These are phyloP conservation scores for Cladophialophora bantiana DNA, from an alignment of 2,329 filamentous ascomycete genomes.

Conservation along the genomic window DNA sequence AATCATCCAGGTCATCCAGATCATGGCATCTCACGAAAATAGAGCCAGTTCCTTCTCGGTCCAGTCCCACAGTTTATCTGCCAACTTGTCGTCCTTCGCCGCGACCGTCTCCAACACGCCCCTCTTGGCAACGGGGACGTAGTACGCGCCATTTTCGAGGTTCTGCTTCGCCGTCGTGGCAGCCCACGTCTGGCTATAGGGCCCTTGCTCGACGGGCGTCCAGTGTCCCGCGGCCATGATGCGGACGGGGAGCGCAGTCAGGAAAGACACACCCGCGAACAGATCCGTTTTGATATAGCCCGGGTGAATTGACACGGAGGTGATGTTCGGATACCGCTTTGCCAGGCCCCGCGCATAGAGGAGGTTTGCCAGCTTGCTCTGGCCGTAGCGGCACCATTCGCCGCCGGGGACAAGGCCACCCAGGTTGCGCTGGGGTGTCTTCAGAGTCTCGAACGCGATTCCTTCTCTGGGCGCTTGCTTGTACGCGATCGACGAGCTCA, in stretches of 20 bases:
- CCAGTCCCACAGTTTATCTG: constrained; percentile 53
- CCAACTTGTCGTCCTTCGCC: constrained; percentile 46
- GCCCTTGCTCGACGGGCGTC: constrained; percentile 47
- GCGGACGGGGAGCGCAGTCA: constrained; percentile 10
- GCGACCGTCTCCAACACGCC: constrained; percentile 43
- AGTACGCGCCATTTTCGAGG: constrained; percentile 51
- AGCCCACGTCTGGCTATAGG: constrained; percentile 54
- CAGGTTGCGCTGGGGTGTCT: constrained; percentile 21
- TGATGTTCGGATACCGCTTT: constrained; percentile 54
- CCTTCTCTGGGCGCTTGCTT: constrained; percentile 43
- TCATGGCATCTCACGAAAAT: constrained; percentile 4
- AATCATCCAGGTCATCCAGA: background rate
- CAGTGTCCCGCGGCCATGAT: constrained; percentile 18
- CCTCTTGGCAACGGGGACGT: constrained; percentile 49
- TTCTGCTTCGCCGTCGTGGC: constrained; percentile 42
- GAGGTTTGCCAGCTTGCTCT: constrained; percentile 60
- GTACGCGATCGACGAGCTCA: constrained; percentile 48
- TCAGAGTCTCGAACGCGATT: constrained; percentile 36
- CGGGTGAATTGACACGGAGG: constrained; percentile 55
- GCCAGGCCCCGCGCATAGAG: constrained; percentile 55
- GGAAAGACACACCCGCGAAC: constrained; percentile 57
- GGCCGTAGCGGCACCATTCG: constrained; percentile 52
- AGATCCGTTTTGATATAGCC: constrained; percentile 58
- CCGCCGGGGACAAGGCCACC: constrained; percentile 17
- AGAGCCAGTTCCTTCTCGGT: constrained; percentile 46